These are phyloP conservation scores for Penicillium concentricum DNA, from an alignment of 2,329 filamentous ascomycete genomes.

Conservation along the genomic window DNA sequence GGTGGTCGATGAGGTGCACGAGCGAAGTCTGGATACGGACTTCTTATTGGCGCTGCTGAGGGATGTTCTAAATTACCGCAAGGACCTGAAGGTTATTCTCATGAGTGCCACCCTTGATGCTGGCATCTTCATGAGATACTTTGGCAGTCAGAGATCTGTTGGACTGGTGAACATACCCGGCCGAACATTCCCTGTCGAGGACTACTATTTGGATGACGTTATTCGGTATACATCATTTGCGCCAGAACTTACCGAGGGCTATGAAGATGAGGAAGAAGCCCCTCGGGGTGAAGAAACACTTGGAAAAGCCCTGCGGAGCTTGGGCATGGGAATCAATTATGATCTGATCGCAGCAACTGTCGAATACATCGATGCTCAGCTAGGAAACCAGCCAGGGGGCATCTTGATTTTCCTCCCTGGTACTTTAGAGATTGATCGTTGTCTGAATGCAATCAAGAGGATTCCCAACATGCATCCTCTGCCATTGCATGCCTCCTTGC, in stretches of 20 bases:
- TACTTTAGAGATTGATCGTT: constrained; percentile 84
- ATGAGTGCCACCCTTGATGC: constrained; percentile 98
- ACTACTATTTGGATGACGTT: constrained; percentile 87
- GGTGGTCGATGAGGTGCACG: constrained; percentile 95
- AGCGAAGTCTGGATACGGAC: constrained; percentile 90
- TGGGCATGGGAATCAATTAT: constrained; percentile 89
- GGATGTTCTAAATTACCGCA: constrained; percentile 71
- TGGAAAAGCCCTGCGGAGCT: constrained; percentile 67
- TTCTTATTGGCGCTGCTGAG: constrained; percentile 85
- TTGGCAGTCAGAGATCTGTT: constrained; percentile 68
- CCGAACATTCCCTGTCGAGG: constrained; percentile 83
- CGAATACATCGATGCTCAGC: constrained; percentile 73
- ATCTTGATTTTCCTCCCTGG: constrained; percentile 96
- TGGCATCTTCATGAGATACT: constrained; percentile 79
- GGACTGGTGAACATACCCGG: constrained; percentile 84
- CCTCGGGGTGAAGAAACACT: constrained; percentile 50
- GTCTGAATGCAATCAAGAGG: constrained; percentile 66
- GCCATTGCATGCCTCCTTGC: constrained; percentile 86
- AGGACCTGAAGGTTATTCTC: constrained; percentile 82
- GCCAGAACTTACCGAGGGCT: constrained; percentile 34
- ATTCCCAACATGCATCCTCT: constrained; percentile 71
- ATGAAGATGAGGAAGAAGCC: constrained; percentile 43
- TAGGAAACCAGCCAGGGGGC: constrained; percentile 72
- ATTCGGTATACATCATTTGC: constrained; percentile 75
- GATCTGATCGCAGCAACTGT: constrained; percentile 79